A percentile compares a stretch with the other conserved stretches of the same genome.
Conservation (phyloP, 805 yeast genomes). For the Zygotorulaspora sp. region DNA sequence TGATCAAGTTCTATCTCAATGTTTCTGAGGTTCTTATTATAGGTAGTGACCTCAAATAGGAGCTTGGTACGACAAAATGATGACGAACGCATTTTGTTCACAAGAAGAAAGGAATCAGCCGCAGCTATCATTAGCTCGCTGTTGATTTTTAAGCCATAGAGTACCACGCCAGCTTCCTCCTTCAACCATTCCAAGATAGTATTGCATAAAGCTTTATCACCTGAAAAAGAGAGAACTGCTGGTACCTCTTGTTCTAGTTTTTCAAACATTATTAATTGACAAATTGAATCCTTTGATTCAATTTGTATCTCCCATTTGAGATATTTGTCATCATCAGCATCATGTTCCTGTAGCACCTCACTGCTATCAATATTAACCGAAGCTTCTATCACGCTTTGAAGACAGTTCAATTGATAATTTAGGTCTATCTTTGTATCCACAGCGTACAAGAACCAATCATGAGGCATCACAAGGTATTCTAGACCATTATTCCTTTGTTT, state of each 20-base stretch:
- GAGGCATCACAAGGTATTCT: no score
- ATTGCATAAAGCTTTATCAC: constrained; percentile 8
- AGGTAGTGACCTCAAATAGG: constrained; percentile 24
- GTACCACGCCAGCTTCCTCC: constrained; percentile 23
- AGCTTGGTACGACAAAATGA: constrained; percentile 30
- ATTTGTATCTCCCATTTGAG: neutral
- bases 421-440: constrained; percentile 5
- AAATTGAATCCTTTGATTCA: constrained; percentile 7
- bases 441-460: constrained; percentile 13
- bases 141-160: constrained; percentile 26
- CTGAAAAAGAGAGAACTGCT: constrained; percentile 17
- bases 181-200: constrained; percentile 30
- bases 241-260: constrained; percentile 13
- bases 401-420: neutral
- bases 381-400: constrained; percentile 4
- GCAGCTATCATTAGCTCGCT: constrained; percentile 23
- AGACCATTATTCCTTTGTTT: no score
- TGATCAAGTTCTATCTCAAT: constrained; percentile 29
- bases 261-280: constrained; percentile 10
- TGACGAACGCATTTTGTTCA: constrained; percentile 12
- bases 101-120: constrained; percentile 24
- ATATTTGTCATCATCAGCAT: neutral
- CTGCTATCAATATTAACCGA: constrained; percentile 2
- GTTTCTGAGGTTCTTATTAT: constrained; percentile 19
- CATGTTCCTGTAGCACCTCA: neutral